These are phyloP conservation scores for Trichophyton mentagrophytes DNA, from an alignment of 2,329 filamentous ascomycete species.

Conservation along the genomic window DNA sequence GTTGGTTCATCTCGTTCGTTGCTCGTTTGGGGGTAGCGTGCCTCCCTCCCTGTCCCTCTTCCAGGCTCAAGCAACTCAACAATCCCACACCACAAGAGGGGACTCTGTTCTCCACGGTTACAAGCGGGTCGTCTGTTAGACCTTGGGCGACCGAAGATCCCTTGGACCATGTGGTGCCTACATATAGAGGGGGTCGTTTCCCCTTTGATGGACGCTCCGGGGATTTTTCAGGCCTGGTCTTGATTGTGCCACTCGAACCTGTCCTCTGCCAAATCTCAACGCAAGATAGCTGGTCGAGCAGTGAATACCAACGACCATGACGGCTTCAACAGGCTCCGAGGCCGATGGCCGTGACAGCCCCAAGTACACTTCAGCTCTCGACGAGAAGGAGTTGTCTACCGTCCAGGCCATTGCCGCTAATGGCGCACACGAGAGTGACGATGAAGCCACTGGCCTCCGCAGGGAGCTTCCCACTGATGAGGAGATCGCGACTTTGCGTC, in stretches of 20 bases:
- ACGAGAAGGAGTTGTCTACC: constrained; percentile 11
- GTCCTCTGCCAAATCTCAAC: not conserved
- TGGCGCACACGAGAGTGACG: constrained; percentile 11
- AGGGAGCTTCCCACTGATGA: constrained; percentile 20
- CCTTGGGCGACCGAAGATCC: not conserved
- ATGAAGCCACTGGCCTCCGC: constrained; percentile 8
- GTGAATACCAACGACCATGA: not conserved
- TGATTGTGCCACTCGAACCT: constrained; percentile 4
- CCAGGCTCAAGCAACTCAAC: constrained; percentile 2
- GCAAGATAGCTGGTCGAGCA: not conserved
- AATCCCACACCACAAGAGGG: not conserved
- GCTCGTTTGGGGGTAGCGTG: constrained; percentile 2
- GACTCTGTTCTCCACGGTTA: constrained; percentile 8
- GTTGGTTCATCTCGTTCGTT: not conserved
- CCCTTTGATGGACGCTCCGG: constrained; percentile 5
- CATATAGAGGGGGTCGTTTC: constrained; percentile 9
- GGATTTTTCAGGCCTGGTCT: constrained; percentile 7
- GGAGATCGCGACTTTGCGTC: constrained; percentile 24
- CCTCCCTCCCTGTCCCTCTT: not conserved
- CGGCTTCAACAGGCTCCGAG: not conserved
- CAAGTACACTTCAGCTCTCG: not conserved
- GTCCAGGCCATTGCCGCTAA: constrained; percentile 6
- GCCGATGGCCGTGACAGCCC: not conserved
- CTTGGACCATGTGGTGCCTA: constrained; percentile 4
- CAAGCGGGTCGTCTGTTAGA: constrained; percentile 9